Percentiles rank a stretch among this genome's conserved stretches.
Evolutionary conservation across 148 eudicot species (phyloP).

Genomic region (Camellia granthamiana): DNA sequence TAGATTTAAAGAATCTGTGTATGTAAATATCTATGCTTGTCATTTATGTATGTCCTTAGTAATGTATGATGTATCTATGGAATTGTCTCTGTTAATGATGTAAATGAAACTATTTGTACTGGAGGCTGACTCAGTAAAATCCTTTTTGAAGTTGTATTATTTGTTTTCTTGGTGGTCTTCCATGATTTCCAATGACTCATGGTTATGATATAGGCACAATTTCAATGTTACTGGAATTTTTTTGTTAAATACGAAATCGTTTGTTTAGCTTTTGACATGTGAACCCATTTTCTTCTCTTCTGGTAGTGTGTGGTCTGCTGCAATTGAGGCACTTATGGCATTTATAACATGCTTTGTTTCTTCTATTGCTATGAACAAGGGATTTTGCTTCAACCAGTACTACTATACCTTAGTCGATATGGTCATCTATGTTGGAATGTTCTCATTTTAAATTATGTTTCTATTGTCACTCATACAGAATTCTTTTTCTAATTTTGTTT

Average conservation of each 20-base stretch:
- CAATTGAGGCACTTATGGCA: conserved; percentile 88
- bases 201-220: neutral
- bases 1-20: neutral
- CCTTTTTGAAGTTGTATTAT: neutral
- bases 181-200: conserved; percentile 2
- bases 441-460: conserved; percentile 10
- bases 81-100: neutral
- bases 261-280: conserved; percentile 5
- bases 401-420: conserved; percentile 82
- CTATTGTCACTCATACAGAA: neutral
- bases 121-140: neutral
- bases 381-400: conserved; percentile 93
- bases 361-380: conserved; percentile 55
- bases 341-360: conserved; percentile 78
- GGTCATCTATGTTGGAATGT: neutral
- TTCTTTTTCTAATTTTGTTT: neutral
- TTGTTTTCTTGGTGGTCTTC: conserved; percentile 11
- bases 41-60: neutral
- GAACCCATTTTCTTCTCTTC: conserved; percentile 16
- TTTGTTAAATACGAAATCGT: neutral
- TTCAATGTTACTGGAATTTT: neutral
- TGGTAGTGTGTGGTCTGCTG: conserved; percentile 82
- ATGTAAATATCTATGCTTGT: neutral
- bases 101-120: too few species aligned
- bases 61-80: neutral